These are phyloP conservation scores for Pueraria montana DNA, from an alignment of 306 rosid genomes.

Conservation along the genomic window DNA sequence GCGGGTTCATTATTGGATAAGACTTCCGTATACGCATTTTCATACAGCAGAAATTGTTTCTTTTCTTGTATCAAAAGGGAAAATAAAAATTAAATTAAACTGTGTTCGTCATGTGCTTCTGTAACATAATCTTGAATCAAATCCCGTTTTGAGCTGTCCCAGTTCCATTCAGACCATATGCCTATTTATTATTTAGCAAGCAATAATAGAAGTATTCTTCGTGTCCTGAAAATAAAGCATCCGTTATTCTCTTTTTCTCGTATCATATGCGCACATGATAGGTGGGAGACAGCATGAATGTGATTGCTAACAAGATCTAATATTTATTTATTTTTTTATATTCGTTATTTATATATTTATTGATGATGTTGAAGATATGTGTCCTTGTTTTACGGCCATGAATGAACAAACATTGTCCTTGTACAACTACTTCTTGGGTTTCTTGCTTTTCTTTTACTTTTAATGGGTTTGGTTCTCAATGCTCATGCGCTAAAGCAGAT, in stretches of 20 bases:
- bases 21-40: background rate
- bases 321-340: background rate
- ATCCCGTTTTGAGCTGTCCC: conserved; percentile 52
- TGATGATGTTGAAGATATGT: background rate
- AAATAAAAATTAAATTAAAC: background rate
- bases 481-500: no score
- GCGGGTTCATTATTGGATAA: background rate
- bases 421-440: background rate
- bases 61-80: conserved; percentile 6
- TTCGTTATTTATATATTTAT: background rate
- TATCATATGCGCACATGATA: conserved; percentile 51
- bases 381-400: background rate
- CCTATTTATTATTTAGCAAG: background rate
- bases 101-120: conserved; percentile 46
- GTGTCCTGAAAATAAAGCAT: conserved; percentile 38
- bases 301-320: background rate
- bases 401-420: background rate
- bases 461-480: background rate
- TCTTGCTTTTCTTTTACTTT: background rate
- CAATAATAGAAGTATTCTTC: conserved; percentile 34
- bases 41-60: background rate
- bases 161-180: conserved; percentile 32
- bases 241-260: conserved; percentile 43
- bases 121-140: conserved; percentile 36
- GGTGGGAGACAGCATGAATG: conserved; percentile 12